These are phyloP conservation scores for Boletus huronensis DNA, from an alignment of 768 basidiomycete genomes.

Conservation along the genomic window DNA sequence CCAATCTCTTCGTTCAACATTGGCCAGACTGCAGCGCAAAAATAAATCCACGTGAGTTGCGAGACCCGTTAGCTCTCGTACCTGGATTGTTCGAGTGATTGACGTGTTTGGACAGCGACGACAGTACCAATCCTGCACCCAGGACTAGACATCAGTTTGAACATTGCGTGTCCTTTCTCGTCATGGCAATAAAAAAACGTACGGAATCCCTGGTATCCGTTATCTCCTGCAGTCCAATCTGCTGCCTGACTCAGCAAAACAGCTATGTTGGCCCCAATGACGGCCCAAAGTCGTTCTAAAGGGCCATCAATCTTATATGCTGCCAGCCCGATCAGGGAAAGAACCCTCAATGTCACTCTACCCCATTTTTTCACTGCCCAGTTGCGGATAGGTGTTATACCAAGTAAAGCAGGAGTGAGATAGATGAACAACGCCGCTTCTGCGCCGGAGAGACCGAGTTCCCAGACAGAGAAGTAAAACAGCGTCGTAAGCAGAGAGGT, in stretches of 20 bases:
- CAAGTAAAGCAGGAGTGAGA: constrained; percentile 65
- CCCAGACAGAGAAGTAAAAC: constrained; percentile 93
- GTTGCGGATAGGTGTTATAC: constrained; percentile 40
- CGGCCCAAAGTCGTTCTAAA: constrained; percentile 50
- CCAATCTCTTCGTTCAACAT: constrained; percentile 63
- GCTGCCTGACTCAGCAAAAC: constrained; percentile 49
- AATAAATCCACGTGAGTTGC: not conserved
- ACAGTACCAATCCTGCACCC: constrained; percentile 60
- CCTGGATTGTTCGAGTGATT: constrained; percentile 82
- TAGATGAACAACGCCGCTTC: constrained; percentile 72
- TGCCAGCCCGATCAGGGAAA: constrained; percentile 51
- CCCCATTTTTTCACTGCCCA: constrained; percentile 50
- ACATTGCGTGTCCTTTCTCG: not conserved
- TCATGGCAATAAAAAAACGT: constrained; percentile 22
- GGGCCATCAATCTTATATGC: constrained; percentile 53
- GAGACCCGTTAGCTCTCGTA: constrained; percentile 20
- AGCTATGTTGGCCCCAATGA: constrained; percentile 51
- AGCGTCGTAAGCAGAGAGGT: constrained; percentile 75
- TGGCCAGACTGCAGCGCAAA: constrained; percentile 61
- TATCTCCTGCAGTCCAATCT: constrained; percentile 47
- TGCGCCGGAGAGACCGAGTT: constrained; percentile 78
- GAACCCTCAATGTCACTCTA: constrained; percentile 43
- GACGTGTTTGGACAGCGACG: constrained; percentile 68
- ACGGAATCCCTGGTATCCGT: constrained; percentile 49
- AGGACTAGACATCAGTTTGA: constrained; percentile 44